Percentiles rank a stretch among this genome's conserved stretches.
These are phyloP conservation scores for Metarhizium sp. DNA, from an alignment of 2,329 filamentous ascomycete genomes.

Conservation along the genomic window DNA sequence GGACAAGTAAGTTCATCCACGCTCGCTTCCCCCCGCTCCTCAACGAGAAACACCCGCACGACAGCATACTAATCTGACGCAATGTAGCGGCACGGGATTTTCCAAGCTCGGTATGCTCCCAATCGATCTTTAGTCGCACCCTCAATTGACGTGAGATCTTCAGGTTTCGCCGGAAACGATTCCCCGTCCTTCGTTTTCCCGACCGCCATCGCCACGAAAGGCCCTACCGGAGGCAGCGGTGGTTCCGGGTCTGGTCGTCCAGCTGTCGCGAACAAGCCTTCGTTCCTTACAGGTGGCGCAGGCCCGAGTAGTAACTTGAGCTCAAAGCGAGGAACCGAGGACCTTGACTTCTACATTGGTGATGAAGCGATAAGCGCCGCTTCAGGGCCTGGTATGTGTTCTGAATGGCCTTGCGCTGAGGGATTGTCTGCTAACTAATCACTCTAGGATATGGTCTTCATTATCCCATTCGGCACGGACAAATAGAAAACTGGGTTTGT, in stretches of 20 bases:
- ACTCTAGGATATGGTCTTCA: slow-evolving; percentile 78
- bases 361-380: slow-evolving; percentile 86
- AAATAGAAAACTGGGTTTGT: slow-evolving; percentile 95
- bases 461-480: slow-evolving; percentile 94
- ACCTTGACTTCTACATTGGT: slow-evolving; percentile 97
- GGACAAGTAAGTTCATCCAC: slow-evolving; percentile 88
- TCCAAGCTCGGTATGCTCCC: slow-evolving; percentile 80
- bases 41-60: slow-evolving; percentile 14
- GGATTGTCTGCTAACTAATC: slow-evolving; percentile 4
- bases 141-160: slow-evolving; percentile 16
- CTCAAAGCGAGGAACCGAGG: slow-evolving; percentile 90
- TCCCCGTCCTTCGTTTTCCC: slow-evolving; percentile 99
- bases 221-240: slow-evolving; percentile 57
- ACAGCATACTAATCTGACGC: slow-evolving; percentile 21
- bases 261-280: slow-evolving; percentile 87
- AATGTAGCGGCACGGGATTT: slow-evolving; percentile 88
- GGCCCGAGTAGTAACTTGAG: slow-evolving; percentile 68
- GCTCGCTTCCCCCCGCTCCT: slow-evolving; percentile 18
- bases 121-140: neutral
- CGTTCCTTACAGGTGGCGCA: slow-evolving; percentile 85
- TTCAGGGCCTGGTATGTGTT: slow-evolving; percentile 61
- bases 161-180: slow-evolving; percentile 98
- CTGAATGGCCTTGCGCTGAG: slow-evolving; percentile 1
- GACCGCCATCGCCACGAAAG: slow-evolving; percentile 95
- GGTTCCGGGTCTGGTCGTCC: slow-evolving; percentile 82